Base-by-base conservation (phyloP, 257 asterid genomes). In the Penstemon barbatus region DNA sequence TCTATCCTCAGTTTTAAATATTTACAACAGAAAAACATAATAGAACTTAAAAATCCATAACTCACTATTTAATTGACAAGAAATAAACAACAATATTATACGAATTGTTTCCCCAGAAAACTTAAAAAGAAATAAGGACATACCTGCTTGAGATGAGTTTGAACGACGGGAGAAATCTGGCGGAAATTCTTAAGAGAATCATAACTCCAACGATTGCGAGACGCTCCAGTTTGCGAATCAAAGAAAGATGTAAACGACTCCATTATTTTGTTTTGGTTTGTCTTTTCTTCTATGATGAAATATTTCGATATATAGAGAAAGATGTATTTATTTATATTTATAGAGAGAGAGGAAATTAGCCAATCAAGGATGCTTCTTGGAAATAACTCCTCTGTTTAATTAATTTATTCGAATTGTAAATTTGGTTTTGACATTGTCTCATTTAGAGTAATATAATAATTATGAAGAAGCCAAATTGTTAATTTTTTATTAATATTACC, bases 131-230 rank as follows among this genome's bases (percentile, higher is more conserved):
- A 61, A 42, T 56, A 1, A 4, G 4, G 39, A 33, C 3, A 1
- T 41, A 86, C 98, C 98, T 86, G 86, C 63, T 89, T 89, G 72
- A 94, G 99, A 82, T 94, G 99, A 58, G 77, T 74, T 62, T 94
- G 99, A 72, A 94, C 99, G 61, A 65, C 74, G 9, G 97, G 96
- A 10, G 99, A 91, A 68, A 91, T 94, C 84, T 91, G 95, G 9
- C 91, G 86, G 82, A 94, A 78, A 80, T 89, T 94, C 79, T 91
- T 91, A 40, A 94, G 91, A 39, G 97, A 87, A 53, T 89, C 97
- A 67, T 81, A 91, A 61, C 75, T 84, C 97, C 96, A 94, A 6
- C 97, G 75, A 66, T 69, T 81, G 3, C 92, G 69, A 12, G 94
- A 75, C 52, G 79, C 49, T 13, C 85, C 74, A 18, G 86, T 75